A percentile compares a stretch with the other conserved stretches of the same genome.
Evolutionary conservation across 495 filamentous ascomycete genomes (phyloP).

Genomic region (Aspergillus saccharolyticus): DNA sequence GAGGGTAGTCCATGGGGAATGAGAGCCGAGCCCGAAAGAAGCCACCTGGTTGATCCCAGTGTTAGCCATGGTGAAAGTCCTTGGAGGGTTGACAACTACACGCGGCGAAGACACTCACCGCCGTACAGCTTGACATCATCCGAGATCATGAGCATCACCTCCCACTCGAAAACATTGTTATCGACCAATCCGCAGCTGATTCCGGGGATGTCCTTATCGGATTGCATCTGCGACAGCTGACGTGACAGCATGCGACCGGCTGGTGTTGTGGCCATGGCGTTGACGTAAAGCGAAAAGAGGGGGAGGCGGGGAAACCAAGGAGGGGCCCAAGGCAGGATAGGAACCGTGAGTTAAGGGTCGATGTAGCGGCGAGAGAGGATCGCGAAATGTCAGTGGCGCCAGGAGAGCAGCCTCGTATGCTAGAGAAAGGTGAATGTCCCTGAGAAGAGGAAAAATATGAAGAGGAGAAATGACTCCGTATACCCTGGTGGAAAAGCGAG

Average conservation of each 20-base stretch:
- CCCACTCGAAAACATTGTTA: slow-evolving; percentile 96
- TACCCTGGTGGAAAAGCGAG: not conserved
- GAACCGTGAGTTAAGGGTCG: not conserved
- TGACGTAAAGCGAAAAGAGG: slow-evolving; percentile 3
- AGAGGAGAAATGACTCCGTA: not conserved
- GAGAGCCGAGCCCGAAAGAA: slow-evolving; percentile 79
- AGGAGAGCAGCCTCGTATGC: not conserved
- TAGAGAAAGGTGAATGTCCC: not conserved
- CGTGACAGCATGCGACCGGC: slow-evolving; percentile 73
- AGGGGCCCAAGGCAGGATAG: slow-evolving; percentile 1
- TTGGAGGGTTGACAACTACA: not conserved
- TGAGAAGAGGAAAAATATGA: not conserved
- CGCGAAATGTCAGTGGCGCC: not conserved
- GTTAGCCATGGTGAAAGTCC: not conserved
- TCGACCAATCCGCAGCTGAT: slow-evolving; percentile 88
- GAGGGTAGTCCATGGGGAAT: slow-evolving; percentile 82
- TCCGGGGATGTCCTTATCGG: slow-evolving; percentile 82
- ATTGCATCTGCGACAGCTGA: slow-evolving; percentile 92
- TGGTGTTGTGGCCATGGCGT: slow-evolving; percentile 45
- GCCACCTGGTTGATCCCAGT: slow-evolving; percentile 52
- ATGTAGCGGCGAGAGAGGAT: not conserved
- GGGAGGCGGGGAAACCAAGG: not conserved
- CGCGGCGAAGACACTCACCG: slow-evolving; percentile 62
- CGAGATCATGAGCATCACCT: slow-evolving; percentile 97
- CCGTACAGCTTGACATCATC: slow-evolving; percentile 97